Evolutionary conservation across 1,139 yeast species (phyloP).

Genomic region (Scheffersomyces lignicola): DNA sequence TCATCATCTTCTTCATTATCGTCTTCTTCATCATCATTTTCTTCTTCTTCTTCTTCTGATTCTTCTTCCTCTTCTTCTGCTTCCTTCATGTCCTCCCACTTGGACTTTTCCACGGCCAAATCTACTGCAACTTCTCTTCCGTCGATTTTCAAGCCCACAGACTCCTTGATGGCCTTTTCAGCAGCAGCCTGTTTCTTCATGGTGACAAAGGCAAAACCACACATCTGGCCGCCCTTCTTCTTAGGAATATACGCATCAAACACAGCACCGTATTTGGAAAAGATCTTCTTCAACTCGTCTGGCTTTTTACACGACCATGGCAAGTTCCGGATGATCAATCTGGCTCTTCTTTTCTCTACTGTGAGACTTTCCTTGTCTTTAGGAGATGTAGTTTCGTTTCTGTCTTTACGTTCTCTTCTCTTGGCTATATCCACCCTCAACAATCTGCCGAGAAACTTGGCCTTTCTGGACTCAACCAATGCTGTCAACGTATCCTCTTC

Average conservation of each 20-base stretch:
- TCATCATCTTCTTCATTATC: constrained; percentile 23
- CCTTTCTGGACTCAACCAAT: constrained; percentile 61
- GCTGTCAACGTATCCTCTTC: constrained; percentile 87
- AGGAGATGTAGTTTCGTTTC: constrained; percentile 10
- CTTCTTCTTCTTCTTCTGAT: constrained; percentile 27
- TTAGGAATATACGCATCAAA: constrained; percentile 88
- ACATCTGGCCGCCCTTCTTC: constrained; percentile 84
- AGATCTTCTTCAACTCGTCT: constrained; percentile 64
- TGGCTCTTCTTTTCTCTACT: constrained; percentile 69
- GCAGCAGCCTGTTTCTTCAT: constrained; percentile 84
- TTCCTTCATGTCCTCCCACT: constrained; percentile 58
- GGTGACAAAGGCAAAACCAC: constrained; percentile 93
- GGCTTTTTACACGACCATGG: constrained; percentile 95
- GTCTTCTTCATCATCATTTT: constrained; percentile 24
- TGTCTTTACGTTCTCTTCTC: constrained; percentile 76
- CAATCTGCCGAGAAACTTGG: constrained; percentile 63
- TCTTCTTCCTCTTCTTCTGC: constrained; percentile 44
- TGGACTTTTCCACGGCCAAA: constrained; percentile 84
- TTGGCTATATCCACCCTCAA: constrained; percentile 86
- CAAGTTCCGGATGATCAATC: constrained; percentile 84
- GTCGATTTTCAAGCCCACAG: constrained; percentile 73
- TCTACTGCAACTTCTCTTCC: constrained; percentile 95
- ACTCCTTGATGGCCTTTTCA: constrained; percentile 73
- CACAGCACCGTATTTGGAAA: constrained; percentile 81
- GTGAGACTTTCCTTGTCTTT: constrained; percentile 20